Conservation (phyloP, 495 filamentous ascomycete species). For the Podospora bellae-mahoneyi region DNA sequence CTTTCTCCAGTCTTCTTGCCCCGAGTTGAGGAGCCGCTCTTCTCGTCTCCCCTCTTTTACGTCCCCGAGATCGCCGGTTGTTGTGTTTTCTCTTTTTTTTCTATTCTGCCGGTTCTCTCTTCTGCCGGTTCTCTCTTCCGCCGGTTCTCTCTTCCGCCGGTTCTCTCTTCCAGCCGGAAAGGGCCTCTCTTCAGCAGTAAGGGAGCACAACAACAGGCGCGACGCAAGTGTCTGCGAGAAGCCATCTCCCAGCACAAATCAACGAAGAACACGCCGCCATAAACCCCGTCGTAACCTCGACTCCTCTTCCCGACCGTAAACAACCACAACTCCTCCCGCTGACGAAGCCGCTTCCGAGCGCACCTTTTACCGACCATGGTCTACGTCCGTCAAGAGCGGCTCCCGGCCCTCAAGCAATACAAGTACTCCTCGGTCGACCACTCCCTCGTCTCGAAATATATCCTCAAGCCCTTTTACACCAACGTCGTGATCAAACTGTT, state of each 20-base stretch:
- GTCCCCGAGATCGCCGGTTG: not conserved
- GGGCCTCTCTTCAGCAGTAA: too few species aligned
- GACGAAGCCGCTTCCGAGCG: not conserved
- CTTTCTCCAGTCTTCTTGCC: constrained; percentile 3
- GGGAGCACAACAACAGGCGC: too few species aligned
- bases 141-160: too few species aligned
- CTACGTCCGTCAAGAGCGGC: constrained; percentile 87
- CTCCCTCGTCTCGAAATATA: constrained; percentile 80
- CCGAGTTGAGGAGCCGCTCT: not conserved
- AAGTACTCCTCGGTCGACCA: constrained; percentile 90
- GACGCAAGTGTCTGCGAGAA: too few species aligned
- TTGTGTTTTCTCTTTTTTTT: not conserved
- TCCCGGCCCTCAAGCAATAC: constrained; percentile 85
- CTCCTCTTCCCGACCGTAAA: not conserved
- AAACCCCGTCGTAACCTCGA: not conserved
- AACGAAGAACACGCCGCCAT: not conserved
- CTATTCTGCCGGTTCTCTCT: not conserved
- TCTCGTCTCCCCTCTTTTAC: constrained; percentile 1
- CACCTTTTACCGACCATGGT: constrained; percentile 48
- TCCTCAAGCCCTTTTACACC: constrained; percentile 96
- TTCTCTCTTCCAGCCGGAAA: too few species aligned
- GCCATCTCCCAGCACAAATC: not conserved
- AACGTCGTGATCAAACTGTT: constrained; percentile 91
- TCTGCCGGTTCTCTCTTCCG: too few species aligned
- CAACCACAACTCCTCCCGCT: not conserved